These are phyloP conservation scores for Cryphonectria radicalis DNA, from an alignment of 2,329 filamentous ascomycete species.

Conservation along the genomic window DNA sequence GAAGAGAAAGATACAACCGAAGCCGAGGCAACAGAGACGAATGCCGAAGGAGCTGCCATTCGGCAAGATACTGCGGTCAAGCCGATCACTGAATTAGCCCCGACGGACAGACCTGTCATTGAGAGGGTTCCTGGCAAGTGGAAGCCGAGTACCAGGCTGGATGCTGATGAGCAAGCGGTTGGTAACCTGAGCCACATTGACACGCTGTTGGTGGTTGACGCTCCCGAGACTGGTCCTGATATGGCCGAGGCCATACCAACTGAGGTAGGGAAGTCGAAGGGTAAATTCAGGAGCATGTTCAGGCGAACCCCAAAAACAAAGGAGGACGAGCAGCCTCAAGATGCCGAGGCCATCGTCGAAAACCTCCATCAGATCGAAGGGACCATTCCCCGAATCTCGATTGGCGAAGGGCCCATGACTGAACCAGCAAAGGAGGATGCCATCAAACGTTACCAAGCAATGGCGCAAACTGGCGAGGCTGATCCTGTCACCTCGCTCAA, in stretches of 20 bases:
- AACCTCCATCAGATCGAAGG: neutral
- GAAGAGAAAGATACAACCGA: neutral
- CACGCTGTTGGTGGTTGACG: neutral
- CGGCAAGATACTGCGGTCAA: neutral
- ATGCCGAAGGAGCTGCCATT: neutral
- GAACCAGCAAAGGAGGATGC: conserved; percentile 3
- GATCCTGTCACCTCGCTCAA: conserved; percentile 9
- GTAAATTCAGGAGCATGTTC: neutral
- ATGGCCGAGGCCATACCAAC: neutral
- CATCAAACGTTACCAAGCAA: conserved; percentile 1
- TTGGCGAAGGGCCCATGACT: conserved; percentile 6
- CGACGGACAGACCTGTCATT: neutral
- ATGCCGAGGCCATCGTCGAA: neutral
- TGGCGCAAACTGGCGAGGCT: conserved; percentile 1
- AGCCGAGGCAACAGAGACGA: neutral
- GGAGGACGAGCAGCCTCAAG: conserved; percentile 3
- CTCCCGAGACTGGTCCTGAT: neutral
- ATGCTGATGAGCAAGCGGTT: neutral
- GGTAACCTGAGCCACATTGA: neutral
- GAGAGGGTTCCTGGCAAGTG: neutral
- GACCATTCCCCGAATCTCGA: neutral
- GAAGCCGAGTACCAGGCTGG: neutral
- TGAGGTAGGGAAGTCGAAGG: conserved; percentile 6
- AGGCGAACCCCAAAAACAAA: conserved; percentile 13
- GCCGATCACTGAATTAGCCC: neutral